Conservation (phyloP, 352 stramenopile species). For the Vaucheria bursata region DNA sequence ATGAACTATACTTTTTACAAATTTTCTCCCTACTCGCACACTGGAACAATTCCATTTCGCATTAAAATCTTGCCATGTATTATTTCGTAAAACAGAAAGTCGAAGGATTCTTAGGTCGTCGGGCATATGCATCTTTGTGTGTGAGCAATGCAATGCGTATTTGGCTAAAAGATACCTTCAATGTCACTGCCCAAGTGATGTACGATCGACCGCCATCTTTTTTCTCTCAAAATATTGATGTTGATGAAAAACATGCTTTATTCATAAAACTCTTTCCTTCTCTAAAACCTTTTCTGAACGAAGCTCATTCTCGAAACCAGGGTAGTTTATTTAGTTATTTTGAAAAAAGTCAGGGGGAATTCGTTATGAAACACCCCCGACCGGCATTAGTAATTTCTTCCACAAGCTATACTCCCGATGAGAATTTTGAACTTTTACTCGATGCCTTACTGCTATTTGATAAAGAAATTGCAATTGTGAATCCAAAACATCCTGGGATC, state of each 20-base stretch:
- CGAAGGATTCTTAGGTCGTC: not conserved
- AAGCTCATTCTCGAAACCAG: too few species aligned
- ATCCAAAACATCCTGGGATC: constrained; percentile 11
- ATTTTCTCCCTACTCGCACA: not conserved
- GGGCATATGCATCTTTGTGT: not conserved
- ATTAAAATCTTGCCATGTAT: not conserved
- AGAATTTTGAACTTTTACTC: constrained; percentile 96
- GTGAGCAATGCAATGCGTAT: not conserved
- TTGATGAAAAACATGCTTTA: constrained; percentile 24
- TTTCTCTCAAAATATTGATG: constrained; percentile 8
- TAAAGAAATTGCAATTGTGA: constrained; percentile 17
- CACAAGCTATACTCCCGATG: constrained; percentile 96
- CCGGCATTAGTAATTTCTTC: constrained; percentile 74
- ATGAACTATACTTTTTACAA: not conserved
- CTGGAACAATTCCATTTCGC: not conserved
- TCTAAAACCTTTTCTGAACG: not conserved
- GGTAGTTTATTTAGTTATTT: too few species aligned
- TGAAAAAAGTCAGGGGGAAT: not conserved
- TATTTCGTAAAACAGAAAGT: not conserved
- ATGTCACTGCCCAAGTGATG: constrained; percentile 13
- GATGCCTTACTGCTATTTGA: constrained; percentile 66
- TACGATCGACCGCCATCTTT: constrained; percentile 40
- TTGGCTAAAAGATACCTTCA: constrained; percentile 34
- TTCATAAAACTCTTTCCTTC: constrained; percentile 20
- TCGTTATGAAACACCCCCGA: constrained; percentile 29